These are phyloP conservation scores for Orychophragmus violaceus DNA, from an alignment of 345 rosid species.

Conservation along the genomic window DNA sequence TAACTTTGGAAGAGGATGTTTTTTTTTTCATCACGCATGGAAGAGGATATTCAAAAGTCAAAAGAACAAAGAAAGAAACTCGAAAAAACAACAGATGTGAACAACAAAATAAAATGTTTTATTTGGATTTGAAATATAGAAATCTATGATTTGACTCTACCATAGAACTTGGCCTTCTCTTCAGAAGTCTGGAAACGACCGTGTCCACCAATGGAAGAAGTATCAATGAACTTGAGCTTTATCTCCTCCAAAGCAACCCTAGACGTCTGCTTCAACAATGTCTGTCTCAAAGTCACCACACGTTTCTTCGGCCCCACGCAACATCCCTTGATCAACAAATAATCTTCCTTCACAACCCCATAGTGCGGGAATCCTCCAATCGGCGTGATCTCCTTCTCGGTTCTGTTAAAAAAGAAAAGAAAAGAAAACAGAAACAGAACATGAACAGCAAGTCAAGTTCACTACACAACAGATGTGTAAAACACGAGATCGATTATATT, in stretches of 20 bases:
- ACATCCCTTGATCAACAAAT: constrained; percentile 79
- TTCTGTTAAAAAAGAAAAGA: constrained; percentile 22
- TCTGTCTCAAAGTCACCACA: constrained; percentile 78
- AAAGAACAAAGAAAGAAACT: not conserved
- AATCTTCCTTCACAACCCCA: constrained; percentile 80
- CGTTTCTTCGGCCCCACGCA: constrained; percentile 91
- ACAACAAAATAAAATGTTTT: not conserved
- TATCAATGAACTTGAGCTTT: constrained; percentile 71
- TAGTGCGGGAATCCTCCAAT: constrained; percentile 94
- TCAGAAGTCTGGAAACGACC: constrained; percentile 74
- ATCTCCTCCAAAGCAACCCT: constrained; percentile 67
- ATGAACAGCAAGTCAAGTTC: constrained; percentile 7
- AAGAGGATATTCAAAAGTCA: too few species aligned
- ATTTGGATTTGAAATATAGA: not conserved
- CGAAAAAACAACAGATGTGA: not conserved
- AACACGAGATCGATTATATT: not conserved
- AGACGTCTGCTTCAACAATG: constrained; percentile 66
- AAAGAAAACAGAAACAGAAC: not conserved
- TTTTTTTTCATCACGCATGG: too few species aligned
- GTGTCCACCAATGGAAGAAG: constrained; percentile 64
- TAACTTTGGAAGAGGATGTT: too few species aligned
- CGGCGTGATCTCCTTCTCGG: constrained; percentile 89
- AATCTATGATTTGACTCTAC: constrained; percentile 53
- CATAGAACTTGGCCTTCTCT: constrained; percentile 72
- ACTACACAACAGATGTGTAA: not conserved